Evolutionary conservation across 2,329 filamentous ascomycete species (phyloP).

Genomic region (Ilyonectria robusta): DNA sequence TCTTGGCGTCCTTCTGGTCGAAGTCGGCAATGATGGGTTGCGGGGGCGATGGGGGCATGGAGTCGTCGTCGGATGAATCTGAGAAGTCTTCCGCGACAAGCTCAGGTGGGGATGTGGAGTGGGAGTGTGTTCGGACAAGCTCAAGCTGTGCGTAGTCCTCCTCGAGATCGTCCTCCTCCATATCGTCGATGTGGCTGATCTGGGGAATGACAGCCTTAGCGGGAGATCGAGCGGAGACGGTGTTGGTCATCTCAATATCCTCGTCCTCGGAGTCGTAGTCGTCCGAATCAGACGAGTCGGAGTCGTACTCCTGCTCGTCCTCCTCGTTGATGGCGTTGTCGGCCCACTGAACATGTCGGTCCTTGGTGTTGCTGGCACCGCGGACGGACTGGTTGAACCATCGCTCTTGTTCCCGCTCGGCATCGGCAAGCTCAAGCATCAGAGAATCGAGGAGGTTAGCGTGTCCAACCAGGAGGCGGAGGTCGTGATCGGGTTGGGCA

Average conservation of each 20-base stretch:
- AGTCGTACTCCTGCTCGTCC: slow-evolving; percentile 78
- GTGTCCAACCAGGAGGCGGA: slow-evolving; percentile 94
- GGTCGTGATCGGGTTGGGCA: slow-evolving; percentile 91
- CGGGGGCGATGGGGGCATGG: slow-evolving; percentile 81
- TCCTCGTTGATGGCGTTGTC: slow-evolving; percentile 82
- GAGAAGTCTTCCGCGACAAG: slow-evolving; percentile 77
- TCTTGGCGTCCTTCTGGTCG: slow-evolving; percentile 67
- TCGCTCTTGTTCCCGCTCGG: slow-evolving; percentile 94
- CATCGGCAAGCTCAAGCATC: slow-evolving; percentile 92
- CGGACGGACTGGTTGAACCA: slow-evolving; percentile 98
- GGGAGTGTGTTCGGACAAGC: slow-evolving; percentile 78
- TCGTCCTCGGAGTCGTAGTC: slow-evolving; percentile 69
- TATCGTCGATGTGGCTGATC: slow-evolving; percentile 59
- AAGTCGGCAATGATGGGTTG: slow-evolving; percentile 70
- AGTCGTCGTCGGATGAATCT: slow-evolving; percentile 81
- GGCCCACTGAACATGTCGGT: slow-evolving; percentile 89
- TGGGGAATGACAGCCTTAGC: slow-evolving; percentile 55
- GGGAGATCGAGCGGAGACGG: slow-evolving; percentile 55
- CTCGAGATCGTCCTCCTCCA: slow-evolving; percentile 69
- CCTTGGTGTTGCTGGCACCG: slow-evolving; percentile 74
- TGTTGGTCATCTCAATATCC: slow-evolving; percentile 70
- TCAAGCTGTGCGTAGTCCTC: slow-evolving; percentile 77
- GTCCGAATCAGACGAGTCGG: slow-evolving; percentile 68
- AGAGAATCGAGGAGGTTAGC: slow-evolving; percentile 97
- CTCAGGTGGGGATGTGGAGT: slow-evolving; percentile 77